Conservation (phyloP, 1,284 basidiomycete species). For the Exobasidium cylindrosporum region DNA sequence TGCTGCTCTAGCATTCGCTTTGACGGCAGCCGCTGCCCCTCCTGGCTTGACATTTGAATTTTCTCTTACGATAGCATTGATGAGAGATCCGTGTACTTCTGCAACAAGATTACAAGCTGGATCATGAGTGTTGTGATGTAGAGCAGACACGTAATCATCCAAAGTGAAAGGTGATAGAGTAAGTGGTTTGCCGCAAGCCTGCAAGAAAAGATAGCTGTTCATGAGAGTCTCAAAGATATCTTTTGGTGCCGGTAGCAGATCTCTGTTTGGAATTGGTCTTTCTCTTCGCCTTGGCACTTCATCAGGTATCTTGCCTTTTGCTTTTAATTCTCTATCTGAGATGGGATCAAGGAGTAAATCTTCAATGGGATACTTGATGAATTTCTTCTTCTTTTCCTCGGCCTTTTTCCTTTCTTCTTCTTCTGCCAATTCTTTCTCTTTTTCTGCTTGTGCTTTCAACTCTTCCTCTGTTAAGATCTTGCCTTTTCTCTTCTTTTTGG, state of each 20-base stretch:
- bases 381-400: conserved; percentile 78
- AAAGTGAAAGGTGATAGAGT: conserved; percentile 85
- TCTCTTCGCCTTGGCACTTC: conserved; percentile 31
- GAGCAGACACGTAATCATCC: conserved; percentile 85
- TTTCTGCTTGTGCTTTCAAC: conserved; percentile 28
- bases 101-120: conserved; percentile 73
- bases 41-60: conserved; percentile 41
- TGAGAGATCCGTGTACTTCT: conserved; percentile 82
- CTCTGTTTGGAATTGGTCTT: conserved; percentile 62
- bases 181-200: conserved; percentile 83
- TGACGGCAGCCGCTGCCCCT: not conserved
- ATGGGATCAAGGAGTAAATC: conserved; percentile 57
- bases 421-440: conserved; percentile 30
- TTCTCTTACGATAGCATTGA: conserved; percentile 79
- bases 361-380: conserved; percentile 68
- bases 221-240: conserved; percentile 79
- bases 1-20: not conserved
- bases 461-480: conserved; percentile 5
- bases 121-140: conserved; percentile 72
- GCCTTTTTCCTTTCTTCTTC: conserved; percentile 64
- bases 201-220: conserved; percentile 86
- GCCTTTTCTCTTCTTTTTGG: conserved; percentile 18
- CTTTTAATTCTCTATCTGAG: conserved; percentile 45
- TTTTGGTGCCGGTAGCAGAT: conserved; percentile 61
- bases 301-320: conserved; percentile 33